These are phyloP conservation scores for Leishmania tarentolae DNA, from an alignment of 208 protist species.

Conservation along the genomic window DNA sequence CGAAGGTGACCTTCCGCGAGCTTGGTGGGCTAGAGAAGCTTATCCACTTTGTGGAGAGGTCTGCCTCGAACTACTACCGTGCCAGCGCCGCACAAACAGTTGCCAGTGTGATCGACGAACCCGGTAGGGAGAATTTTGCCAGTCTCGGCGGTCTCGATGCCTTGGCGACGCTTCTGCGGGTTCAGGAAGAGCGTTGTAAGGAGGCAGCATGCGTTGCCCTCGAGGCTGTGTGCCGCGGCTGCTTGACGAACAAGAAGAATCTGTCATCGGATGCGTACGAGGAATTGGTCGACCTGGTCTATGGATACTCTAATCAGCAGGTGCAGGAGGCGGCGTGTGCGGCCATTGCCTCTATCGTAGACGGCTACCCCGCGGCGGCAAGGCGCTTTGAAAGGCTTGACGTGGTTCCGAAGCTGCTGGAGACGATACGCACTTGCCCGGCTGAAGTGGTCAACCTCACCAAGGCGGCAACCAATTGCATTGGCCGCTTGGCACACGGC, in stretches of 20 bases:
- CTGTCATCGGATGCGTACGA: constrained; percentile 64
- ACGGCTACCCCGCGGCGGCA: constrained; percentile 65
- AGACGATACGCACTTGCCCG: constrained; percentile 84
- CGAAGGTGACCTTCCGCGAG: constrained; percentile 81
- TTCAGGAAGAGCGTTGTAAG: constrained; percentile 91
- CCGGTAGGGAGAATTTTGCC: constrained; percentile 63
- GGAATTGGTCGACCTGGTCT: constrained; percentile 81
- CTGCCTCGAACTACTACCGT: constrained; percentile 82
- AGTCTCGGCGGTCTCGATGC: constrained; percentile 73
- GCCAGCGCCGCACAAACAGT: constrained; percentile 89
- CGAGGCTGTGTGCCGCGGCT: constrained; percentile 83
- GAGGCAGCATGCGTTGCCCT: constrained; percentile 87
- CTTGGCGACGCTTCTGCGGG: constrained; percentile 69
- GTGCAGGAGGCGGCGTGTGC: constrained; percentile 90
- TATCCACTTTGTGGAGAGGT: constrained; percentile 82
- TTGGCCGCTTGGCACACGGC: constrained; percentile 87
- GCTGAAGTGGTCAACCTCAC: constrained; percentile 88
- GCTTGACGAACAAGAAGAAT: constrained; percentile 66
- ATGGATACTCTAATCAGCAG: constrained; percentile 91
- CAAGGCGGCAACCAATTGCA: constrained; percentile 88
- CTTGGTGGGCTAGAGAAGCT: constrained; percentile 82
- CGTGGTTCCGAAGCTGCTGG: constrained; percentile 85
- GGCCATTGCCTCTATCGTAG: constrained; percentile 84
- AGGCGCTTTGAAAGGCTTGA: constrained; percentile 66
- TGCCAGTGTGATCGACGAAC: constrained; percentile 87